These are phyloP conservation scores for Sclerotinia borealis DNA, from an alignment of 2,329 filamentous ascomycete species.

Conservation along the genomic window DNA sequence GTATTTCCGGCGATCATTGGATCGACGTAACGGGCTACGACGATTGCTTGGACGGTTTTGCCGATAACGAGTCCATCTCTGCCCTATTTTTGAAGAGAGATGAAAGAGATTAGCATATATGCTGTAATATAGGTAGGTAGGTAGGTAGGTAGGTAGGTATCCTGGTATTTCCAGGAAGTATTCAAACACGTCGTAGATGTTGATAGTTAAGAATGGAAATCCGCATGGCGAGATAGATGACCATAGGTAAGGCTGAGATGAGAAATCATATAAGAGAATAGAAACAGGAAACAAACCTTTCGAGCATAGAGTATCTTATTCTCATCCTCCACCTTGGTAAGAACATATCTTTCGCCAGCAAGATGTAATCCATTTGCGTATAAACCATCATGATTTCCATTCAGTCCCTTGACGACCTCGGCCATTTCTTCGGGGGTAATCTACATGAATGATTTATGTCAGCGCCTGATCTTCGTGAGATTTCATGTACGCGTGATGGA, in stretches of 20 bases:
- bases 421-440: constrained; percentile 55
- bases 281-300: constrained; percentile 54
- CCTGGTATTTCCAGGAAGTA: neutral
- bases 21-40: constrained; percentile 83
- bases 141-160: neutral
- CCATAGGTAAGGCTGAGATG: neutral
- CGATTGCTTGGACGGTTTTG: constrained; percentile 83
- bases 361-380: constrained; percentile 70
- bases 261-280: neutral
- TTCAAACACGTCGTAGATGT: neutral
- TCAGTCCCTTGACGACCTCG: constrained; percentile 48
- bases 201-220: neutral
- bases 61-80: constrained; percentile 74
- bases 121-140: neutral
- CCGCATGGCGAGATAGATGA: neutral
- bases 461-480: constrained; percentile 1
- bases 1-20: constrained; percentile 66
- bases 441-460: constrained; percentile 32
- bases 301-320: constrained; percentile 68
- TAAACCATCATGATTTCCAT: constrained; percentile 50
- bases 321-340: constrained; percentile 68
- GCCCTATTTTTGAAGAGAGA: constrained; percentile 44
- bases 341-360: constrained; percentile 70
- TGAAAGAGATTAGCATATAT: neutral
- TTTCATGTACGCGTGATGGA: neutral